Conservation (phyloP, 192 early-diverging fungal species). For the Backusella mclennaniae region DNA sequence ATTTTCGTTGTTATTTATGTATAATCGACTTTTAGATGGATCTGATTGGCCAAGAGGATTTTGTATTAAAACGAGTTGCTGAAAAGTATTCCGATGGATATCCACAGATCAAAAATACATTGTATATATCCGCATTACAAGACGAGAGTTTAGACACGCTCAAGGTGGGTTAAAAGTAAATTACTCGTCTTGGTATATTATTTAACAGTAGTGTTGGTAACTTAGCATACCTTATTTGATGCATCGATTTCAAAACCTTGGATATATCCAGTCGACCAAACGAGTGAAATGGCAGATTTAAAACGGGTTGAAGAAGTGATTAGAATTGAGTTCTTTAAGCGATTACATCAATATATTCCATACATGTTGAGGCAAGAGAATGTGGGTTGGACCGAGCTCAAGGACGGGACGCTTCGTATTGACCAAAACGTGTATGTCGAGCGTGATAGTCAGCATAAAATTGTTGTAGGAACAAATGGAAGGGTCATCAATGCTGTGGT, state of each 20-base stretch:
- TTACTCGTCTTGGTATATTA: neutral
- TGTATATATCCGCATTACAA: constrained; percentile 41
- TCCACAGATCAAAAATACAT: constrained; percentile 33
- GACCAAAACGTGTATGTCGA: constrained; percentile 56
- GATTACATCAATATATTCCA: constrained; percentile 52
- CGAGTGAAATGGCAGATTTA: constrained; percentile 51
- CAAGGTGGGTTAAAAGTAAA: constrained; percentile 16
- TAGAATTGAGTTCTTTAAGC: constrained; percentile 53
- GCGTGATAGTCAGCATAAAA: constrained; percentile 51
- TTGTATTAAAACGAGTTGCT: constrained; percentile 30
- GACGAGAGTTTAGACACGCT: constrained; percentile 14
- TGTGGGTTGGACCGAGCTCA: constrained; percentile 50
- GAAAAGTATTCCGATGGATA: constrained; percentile 35
- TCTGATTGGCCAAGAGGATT: constrained; percentile 32
- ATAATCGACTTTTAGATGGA: constrained; percentile 39
- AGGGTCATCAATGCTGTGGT: constrained; percentile 43
- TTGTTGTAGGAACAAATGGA: constrained; percentile 51
- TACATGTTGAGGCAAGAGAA: constrained; percentile 56
- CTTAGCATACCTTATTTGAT: constrained; percentile 28
- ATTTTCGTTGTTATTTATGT: neutral
- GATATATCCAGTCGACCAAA: constrained; percentile 48
- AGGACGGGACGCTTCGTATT: constrained; percentile 45
- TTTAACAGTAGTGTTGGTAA: neutral
- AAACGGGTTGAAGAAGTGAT: constrained; percentile 59
- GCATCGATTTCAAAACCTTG: constrained; percentile 42